phyloP scores from a whole-genome alignment of 257 asterid species.

The Agastache rugosa region DNA sequence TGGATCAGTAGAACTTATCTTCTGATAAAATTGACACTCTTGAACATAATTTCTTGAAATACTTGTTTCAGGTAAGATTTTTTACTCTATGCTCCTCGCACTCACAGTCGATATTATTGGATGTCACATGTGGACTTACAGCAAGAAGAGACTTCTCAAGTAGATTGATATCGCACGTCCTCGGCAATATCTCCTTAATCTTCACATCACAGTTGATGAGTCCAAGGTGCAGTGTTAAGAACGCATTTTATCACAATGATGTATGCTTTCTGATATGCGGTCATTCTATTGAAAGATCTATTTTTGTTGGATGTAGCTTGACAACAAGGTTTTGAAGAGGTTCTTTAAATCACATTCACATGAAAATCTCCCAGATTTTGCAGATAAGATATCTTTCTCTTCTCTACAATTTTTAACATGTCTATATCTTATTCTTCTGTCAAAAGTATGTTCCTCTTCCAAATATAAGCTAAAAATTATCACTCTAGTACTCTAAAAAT shows the following conservation, averaged over 20 bases:
- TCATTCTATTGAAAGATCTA: constrained; percentile 31
- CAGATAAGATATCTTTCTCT: constrained; percentile 72
- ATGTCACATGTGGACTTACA: too few species aligned
- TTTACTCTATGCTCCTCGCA: too few species aligned
- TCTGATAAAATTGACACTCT: too few species aligned
- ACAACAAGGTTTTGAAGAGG: constrained; percentile 56
- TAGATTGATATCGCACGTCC: constrained; percentile 72
- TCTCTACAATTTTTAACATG: neutral
- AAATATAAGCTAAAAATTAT: neutral
- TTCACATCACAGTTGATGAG: constrained; percentile 91
- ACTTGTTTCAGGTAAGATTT: too few species aligned
- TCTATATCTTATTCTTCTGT: constrained; percentile 5
- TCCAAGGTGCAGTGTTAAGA: constrained; percentile 64
- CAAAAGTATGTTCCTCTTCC: constrained; percentile 8
- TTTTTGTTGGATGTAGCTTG: too few species aligned
- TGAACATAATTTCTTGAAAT: too few species aligned
- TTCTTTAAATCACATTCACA: constrained; percentile 75
- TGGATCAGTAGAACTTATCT: too few species aligned
- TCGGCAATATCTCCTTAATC: constrained; percentile 94
- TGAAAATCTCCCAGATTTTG: constrained; percentile 85
- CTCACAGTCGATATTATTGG: too few species aligned
- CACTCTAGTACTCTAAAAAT: too few species aligned
- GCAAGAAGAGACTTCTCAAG: neutral
- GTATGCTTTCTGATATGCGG: constrained; percentile 14
- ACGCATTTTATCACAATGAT: constrained; percentile 17